A percentile compares a stretch with the other conserved stretches of the same genome.
Conservation (phyloP, 805 yeast genomes). For the Spathaspora passalidarum region DNA sequence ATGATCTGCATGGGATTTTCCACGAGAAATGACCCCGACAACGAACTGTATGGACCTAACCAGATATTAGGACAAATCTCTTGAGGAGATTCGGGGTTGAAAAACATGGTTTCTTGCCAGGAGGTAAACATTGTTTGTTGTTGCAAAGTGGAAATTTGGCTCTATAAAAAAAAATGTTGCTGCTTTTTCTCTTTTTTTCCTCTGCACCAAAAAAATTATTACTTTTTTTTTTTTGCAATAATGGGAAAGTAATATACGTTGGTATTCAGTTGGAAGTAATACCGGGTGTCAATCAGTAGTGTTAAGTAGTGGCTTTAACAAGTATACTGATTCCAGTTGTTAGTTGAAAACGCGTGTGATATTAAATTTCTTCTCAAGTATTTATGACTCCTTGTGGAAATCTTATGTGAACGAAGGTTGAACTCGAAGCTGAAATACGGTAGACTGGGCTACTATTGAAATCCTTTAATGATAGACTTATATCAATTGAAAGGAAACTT, state of each 20-base stretch:
- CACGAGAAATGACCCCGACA: constrained; percentile 14
- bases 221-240: constrained; percentile 1
- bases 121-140: not conserved
- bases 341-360: not conserved
- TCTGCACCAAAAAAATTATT: constrained; percentile 1
- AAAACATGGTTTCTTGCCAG: constrained; percentile 8
- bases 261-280: not conserved
- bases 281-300: not conserved
- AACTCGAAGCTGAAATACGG: not conserved
- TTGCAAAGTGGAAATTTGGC: not conserved
- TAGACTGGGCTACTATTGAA: not conserved
- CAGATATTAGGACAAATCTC: constrained; percentile 29
- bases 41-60: constrained; percentile 20
- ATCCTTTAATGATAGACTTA: not conserved
- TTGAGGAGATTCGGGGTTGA: constrained; percentile 13
- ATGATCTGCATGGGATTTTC: constrained; percentile 31
- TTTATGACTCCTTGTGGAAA: not conserved
- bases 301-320: not conserved
- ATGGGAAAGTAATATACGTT: not conserved
- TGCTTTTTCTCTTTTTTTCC: not conserved
- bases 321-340: not conserved
- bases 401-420: not conserved
- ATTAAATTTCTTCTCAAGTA: not conserved
- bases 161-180: not conserved
- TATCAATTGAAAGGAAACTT: not conserved